Conservation (phyloP, 768 basidiomycete genomes). For the Tephrocybe sp. region DNA sequence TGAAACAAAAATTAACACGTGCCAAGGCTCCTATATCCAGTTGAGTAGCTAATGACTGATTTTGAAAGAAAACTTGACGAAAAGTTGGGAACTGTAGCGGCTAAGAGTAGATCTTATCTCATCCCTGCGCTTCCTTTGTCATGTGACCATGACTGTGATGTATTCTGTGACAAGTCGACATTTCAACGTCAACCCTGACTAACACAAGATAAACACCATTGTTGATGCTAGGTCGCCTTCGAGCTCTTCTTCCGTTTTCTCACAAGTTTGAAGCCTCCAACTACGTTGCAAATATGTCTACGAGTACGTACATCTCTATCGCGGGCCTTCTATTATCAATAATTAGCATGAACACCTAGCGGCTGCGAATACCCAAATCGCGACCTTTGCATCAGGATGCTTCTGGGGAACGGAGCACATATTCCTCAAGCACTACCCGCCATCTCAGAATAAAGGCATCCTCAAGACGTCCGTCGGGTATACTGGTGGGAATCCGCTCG, state of each 20-base stretch:
- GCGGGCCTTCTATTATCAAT: not conserved
- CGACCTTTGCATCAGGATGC: slow-evolving; percentile 62
- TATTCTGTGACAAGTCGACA: slow-evolving; percentile 24
- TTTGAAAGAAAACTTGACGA: too few species aligned
- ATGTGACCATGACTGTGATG: slow-evolving; percentile 8
- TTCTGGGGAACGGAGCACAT: slow-evolving; percentile 91
- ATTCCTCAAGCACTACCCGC: slow-evolving; percentile 77
- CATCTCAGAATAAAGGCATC: slow-evolving; percentile 70
- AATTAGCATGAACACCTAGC: slow-evolving; percentile 6
- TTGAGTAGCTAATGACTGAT: too few species aligned
- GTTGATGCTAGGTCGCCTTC: slow-evolving; percentile 28
- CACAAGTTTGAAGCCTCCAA: slow-evolving; percentile 33
- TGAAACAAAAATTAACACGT: too few species aligned
- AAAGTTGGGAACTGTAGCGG: too few species aligned
- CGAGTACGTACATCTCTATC: slow-evolving; percentile 24
- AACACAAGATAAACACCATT: not conserved
- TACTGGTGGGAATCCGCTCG: slow-evolving; percentile 64
- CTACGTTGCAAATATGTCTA: slow-evolving; percentile 42
- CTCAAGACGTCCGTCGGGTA: slow-evolving; percentile 77
- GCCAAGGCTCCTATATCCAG: too few species aligned
- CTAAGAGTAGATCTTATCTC: too few species aligned
- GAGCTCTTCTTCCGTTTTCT: slow-evolving; percentile 19
- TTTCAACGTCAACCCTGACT: not conserved
- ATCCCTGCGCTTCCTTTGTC: too few species aligned
- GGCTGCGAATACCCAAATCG: slow-evolving; percentile 31